Percentiles rank a stretch among this genome's conserved stretches.
Evolutionary conservation across 805 yeast genomes (phyloP).

Genomic region (Helenozyma baotianmanensis): DNA sequence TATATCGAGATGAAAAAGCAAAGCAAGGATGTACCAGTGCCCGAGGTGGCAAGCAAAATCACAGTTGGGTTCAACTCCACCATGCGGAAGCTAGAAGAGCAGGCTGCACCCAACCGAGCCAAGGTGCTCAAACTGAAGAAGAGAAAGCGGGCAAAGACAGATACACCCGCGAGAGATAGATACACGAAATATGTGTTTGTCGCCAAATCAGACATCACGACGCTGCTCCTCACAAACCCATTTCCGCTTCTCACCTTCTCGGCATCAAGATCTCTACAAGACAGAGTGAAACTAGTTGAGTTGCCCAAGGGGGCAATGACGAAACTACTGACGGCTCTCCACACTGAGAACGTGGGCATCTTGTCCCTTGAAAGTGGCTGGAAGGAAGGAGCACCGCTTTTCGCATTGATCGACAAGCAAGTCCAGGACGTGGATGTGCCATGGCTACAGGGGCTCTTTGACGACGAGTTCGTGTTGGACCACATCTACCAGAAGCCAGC

Average conservation of each 20-base stretch:
- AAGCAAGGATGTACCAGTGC: slow-evolving; percentile 15
- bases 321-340: slow-evolving; percentile 26
- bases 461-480: slow-evolving; percentile 3
- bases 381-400: slow-evolving; percentile 25
- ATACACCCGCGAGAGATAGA: neutral
- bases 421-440: slow-evolving; percentile 40
- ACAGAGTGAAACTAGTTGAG: slow-evolving; percentile 52
- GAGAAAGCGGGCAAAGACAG: slow-evolving; percentile 2
- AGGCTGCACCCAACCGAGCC: slow-evolving; percentile 26
- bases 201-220: slow-evolving; percentile 52
- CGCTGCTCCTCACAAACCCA: slow-evolving; percentile 48
- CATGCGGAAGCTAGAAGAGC: slow-evolving; percentile 42
- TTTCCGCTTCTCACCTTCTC: slow-evolving; percentile 54
- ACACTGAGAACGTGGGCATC: slow-evolving; percentile 25
- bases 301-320: slow-evolving; percentile 46
- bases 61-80: slow-evolving; percentile 55
- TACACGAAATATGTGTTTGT: slow-evolving; percentile 48
- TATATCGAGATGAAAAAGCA: slow-evolving; percentile 6
- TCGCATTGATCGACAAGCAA: slow-evolving; percentile 21
- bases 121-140: slow-evolving; percentile 6
- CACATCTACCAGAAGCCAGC: slow-evolving; percentile 7
- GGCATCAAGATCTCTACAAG: slow-evolving; percentile 28
- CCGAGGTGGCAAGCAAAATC: slow-evolving; percentile 21
- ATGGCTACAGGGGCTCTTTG: slow-evolving; percentile 38
- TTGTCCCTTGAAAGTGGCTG: slow-evolving; percentile 30